Evolutionary conservation across 2,329 filamentous ascomycete species (phyloP).

Genomic region (Cryphonectria japonica): DNA sequence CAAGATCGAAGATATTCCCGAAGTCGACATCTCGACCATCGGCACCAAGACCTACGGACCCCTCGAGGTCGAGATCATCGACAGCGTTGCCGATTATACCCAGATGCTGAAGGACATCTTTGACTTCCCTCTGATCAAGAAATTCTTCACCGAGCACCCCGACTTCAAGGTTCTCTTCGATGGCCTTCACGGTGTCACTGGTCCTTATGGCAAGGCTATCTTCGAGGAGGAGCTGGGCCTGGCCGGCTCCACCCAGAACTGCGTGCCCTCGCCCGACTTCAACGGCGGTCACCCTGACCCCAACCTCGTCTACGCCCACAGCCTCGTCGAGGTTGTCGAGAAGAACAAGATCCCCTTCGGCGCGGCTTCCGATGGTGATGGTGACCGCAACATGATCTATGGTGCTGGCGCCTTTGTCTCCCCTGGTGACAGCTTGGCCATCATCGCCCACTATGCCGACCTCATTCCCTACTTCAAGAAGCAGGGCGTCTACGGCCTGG

Average conservation of each 20-base stretch:
- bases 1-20: slow-evolving; percentile 85
- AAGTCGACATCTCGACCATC: slow-evolving; percentile 81
- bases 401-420: slow-evolving; percentile 96
- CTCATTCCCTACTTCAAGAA: slow-evolving; percentile 98
- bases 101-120: slow-evolving; percentile 98
- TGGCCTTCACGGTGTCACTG: slow-evolving; percentile 90
- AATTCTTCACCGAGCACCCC: slow-evolving; percentile 82
- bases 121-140: slow-evolving; percentile 94
- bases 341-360: slow-evolving; percentile 92
- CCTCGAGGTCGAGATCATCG: slow-evolving; percentile 92
- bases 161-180: slow-evolving; percentile 99
- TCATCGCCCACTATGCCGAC: slow-evolving; percentile 95
- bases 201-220: slow-evolving; percentile 91
- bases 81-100: slow-evolving; percentile 90
- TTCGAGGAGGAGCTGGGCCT: slow-evolving; percentile 93
- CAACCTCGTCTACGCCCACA: slow-evolving; percentile 96
- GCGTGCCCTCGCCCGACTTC: slow-evolving; percentile 89
- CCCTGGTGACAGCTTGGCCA: slow-evolving; percentile 94
- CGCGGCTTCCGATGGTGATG: slow-evolving; percentile 94
- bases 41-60: slow-evolving; percentile 82
- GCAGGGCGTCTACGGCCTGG: slow-evolving; percentile 92
- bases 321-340: slow-evolving; percentile 91
- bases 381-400: slow-evolving; percentile 99
- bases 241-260: slow-evolving; percentile 79
- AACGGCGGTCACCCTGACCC: slow-evolving; percentile 96